Base-by-base conservation (phyloP, 2,329 filamentous ascomycete species). In the Colletotrichum graminicola region DNA sequence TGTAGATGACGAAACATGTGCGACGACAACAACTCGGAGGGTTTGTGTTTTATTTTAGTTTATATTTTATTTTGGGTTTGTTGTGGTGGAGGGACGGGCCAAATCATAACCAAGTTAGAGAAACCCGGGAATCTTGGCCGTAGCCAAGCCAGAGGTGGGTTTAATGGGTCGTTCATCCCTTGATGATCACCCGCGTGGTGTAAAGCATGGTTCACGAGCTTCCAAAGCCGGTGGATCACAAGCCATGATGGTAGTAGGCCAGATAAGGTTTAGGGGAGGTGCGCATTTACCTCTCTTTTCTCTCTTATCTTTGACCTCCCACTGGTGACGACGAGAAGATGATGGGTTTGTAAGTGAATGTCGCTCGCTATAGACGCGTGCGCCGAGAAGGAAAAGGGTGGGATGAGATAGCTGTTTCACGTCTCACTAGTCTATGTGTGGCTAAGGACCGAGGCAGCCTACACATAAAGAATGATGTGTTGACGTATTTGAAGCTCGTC, bases 331-430 rank as follows among this genome's bases (percentile, higher is more conserved):
- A 62, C 14, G 6, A 62, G 45, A 32, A 21, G 14, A 16, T 16
- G 32, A 16, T 21, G 57, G 18, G 34, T 23, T 12, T 60, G 43
- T 36, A 70, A 5, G 39, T 29, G 18, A 32, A 21, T 3, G 34
- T 41, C 11, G 14, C 11, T 36, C 29, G 39, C 54, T 60, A 62
- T 61, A 41, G 63, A 71, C 55, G 47, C 47, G 45, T 32, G 41
- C 21, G 47, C 62, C 54, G 36, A 47, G 45, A 43, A 60, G 62
- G 54, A 39, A 62, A 55, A 49, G 55, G 62, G 47, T 59, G 26
- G 23, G 64, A 57, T 54, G 68, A 52, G 51, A 71, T 68, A 57
- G 68, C 34, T 52, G 68, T 71, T 71, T 71, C 68, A 68, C 61
- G 29, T 68, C 52, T 29, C 34, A 65, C 32, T 61, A 71, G 49